Evolutionary conservation across 192 early-diverging fungal species (phyloP).

Genomic region (Linnemannia schmuckeri): DNA sequence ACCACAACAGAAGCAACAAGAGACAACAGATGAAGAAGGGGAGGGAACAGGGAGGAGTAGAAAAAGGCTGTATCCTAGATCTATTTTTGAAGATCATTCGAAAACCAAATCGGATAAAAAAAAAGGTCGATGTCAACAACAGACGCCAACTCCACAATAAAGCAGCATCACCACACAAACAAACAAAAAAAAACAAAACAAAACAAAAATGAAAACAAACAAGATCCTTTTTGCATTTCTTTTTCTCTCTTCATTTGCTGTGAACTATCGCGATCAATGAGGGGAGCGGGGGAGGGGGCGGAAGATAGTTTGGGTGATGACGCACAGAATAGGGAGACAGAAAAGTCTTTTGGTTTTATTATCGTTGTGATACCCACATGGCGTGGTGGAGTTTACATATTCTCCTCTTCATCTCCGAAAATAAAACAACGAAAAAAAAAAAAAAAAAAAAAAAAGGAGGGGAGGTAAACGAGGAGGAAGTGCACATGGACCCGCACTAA

Average conservation of each 20-base stretch:
- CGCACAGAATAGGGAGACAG: no score
- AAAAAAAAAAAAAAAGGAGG: neutral
- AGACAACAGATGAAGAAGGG: neutral
- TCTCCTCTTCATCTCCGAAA: constrained; percentile 1
- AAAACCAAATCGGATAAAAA: neutral
- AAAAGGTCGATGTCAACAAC: neutral
- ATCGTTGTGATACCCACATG: no score
- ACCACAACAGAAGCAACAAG: neutral
- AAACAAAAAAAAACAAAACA: no score
- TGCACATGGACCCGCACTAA: neutral
- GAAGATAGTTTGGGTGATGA: no score
- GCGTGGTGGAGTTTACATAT: no score
- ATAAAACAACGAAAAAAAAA: neutral
- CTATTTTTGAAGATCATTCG: neutral
- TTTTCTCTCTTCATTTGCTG: no score
- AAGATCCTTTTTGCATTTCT: no score
- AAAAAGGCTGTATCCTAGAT: neutral
- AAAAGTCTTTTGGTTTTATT: no score
- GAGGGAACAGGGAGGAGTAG: neutral
- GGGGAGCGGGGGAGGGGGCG: no score
- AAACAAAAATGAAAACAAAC: no score
- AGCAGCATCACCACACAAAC: no score
- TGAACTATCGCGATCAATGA: no score
- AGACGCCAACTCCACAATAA: neutral
- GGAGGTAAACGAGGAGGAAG: neutral